Evolutionary conservation across 2,329 filamentous ascomycete species (phyloP), one percentile per base, ranked within the genome.

Genomic region (Colletotrichum sp.): DNA sequence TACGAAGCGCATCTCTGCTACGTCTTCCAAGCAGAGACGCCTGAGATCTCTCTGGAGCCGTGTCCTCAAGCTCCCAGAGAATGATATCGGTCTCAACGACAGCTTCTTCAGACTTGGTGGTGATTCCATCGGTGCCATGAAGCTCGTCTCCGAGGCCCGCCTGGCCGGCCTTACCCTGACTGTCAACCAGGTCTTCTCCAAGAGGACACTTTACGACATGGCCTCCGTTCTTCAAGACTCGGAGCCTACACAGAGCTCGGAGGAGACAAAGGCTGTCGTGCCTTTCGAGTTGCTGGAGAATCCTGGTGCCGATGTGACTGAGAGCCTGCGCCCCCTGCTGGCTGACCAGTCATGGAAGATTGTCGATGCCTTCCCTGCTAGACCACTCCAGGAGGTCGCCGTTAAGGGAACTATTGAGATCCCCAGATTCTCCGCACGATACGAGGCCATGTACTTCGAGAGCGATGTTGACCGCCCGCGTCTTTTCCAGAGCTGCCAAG

Each of bases 371-470:
- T 85, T 92, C 4, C 92, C 92, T 4, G 87, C 90, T 2, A 88
- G 91, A 0, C 91, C 91, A 6, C 85, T 92, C 3, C 92, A 93
- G 79, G 86, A 89, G 52, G 85, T 93, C 24, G 92, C 92, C 16
- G 88, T 94, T 55, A 86, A 86, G 75, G 91, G 88, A 26, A 93
- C 92, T 0, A 86, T 90, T 3, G 84, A 89, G 18, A 83, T 88
- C 4, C 92, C 92, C 6, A 88, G 92, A 3, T 93, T 90, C 80
- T 93, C 92, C 0, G 84, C 91, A 2, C 90, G 92, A 16, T 94
- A 95, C 80, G 92, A 92, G 76, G 86, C 92, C 75, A 91, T 94
- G 82, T 91, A 91, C 82, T 89, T 94, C 70, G 87, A 91, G 28
- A 87, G 86, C 0, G 77, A 79, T 0, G 84, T 93, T 15, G 85